A percentile compares a stretch with the other conserved stretches of the same genome.
Conservation (phyloP, 2,329 filamentous ascomycete genomes). For the Curvularia spicifera region DNA sequence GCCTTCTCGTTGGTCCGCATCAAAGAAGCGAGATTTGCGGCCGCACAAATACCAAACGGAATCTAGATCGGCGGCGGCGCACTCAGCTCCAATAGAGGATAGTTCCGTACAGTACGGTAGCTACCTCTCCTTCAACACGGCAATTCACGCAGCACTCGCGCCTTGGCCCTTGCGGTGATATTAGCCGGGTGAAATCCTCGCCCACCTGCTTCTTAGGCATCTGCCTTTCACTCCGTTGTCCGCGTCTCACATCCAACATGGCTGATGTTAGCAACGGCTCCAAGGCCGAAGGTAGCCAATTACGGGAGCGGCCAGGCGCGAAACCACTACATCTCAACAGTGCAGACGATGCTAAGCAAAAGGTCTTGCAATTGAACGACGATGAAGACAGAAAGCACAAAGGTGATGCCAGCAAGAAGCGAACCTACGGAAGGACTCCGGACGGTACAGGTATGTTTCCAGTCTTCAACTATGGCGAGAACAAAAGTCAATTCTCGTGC, state of each 20-base stretch:
- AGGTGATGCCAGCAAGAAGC: conserved; percentile 64
- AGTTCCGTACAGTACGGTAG: background rate
- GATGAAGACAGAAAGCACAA: conserved; percentile 56
- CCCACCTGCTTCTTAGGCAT: conserved; percentile 9
- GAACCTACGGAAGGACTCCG: conserved; percentile 89
- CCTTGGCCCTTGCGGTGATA: conserved; percentile 31
- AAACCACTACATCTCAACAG: conserved; percentile 40
- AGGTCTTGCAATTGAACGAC: conserved; percentile 59
- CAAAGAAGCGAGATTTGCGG: conserved; percentile 4
- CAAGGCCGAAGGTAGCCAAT: conserved; percentile 38
- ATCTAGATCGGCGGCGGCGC: conserved; percentile 1
- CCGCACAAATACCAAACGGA: conserved; percentile 3
- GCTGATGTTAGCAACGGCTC: conserved; percentile 28
- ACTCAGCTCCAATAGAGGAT: conserved; percentile 3
- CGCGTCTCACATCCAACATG: conserved; percentile 30
- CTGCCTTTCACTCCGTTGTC: conserved; percentile 25
- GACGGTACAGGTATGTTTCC: conserved; percentile 79
- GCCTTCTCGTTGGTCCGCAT: conserved; percentile 13
- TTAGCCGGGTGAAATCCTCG: conserved; percentile 25
- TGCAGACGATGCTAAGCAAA: conserved; percentile 52
- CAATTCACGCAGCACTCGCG: conserved; percentile 25
- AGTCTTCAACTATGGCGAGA: background rate
- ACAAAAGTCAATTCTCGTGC: conserved; percentile 1
- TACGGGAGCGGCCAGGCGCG: conserved; percentile 39
- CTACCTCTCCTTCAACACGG: conserved; percentile 28